Conservation (phyloP, 768 basidiomycete species). For the Artomyces pyxidatus region DNA sequence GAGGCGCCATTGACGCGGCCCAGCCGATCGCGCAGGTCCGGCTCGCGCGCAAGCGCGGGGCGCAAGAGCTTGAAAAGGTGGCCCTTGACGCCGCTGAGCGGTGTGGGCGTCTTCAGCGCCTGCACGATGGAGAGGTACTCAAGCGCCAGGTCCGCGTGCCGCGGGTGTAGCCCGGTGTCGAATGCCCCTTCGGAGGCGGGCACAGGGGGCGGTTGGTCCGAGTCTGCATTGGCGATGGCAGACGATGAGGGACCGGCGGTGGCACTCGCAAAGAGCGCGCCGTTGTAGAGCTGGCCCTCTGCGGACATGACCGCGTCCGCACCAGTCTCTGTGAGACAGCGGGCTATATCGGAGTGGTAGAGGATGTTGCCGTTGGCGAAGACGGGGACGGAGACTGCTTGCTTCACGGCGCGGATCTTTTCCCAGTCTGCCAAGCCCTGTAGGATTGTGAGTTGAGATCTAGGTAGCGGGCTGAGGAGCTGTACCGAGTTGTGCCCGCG, state of each 20-base stretch:
- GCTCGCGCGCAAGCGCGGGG: constrained; percentile 58
- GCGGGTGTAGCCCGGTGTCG: constrained; percentile 42
- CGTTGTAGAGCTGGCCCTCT: constrained; percentile 92
- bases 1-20: constrained; percentile 34
- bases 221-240: not conserved
- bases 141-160: constrained; percentile 59
- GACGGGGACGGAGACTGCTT: constrained; percentile 85
- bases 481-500: constrained; percentile 74
- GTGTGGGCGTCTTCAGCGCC: constrained; percentile 60
- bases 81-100: constrained; percentile 73
- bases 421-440: constrained; percentile 85
- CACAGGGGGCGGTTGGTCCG: not conserved
- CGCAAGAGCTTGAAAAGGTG: constrained; percentile 92
- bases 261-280: constrained; percentile 56
- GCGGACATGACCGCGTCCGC: constrained; percentile 93
- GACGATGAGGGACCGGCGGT: constrained; percentile 2
- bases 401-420: constrained; percentile 86
- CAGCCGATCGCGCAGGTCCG: constrained; percentile 66
- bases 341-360: constrained; percentile 72
- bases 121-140: constrained; percentile 83
- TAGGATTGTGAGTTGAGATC: not conserved
- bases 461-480: not conserved
- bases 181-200: not conserved
- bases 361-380: constrained; percentile 97
- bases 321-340: constrained; percentile 77